Evolutionary conservation across 768 basidiomycete genomes (phyloP), one percentile per base, ranked within the genome.

Genomic region (Ramaria rubella): DNA sequence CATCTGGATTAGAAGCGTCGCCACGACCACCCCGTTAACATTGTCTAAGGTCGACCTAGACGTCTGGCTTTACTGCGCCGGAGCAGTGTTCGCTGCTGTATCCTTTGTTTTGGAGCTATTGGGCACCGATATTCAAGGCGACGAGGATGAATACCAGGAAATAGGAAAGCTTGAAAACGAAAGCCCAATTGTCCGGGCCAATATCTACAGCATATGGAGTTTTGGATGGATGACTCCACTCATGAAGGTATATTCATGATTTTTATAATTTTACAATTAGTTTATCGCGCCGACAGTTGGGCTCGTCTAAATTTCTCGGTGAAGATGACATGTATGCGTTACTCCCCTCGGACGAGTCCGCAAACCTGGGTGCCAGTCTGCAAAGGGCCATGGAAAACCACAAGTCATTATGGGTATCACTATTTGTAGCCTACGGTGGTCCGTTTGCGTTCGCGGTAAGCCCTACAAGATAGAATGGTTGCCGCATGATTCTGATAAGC

Each of bases 181-280:
- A 64, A 87, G 74, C 64, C 93, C 93, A 0, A 70, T 85, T 1
- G 63, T 86, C 17, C 85, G 81, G 0, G 88, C 93, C 17, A 94
- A 91, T 66, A 72, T 92, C 21, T 94, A 83, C 67, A 90, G 87
- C 63, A 75, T 80, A 36, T 91, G 86, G 78, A 85, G 83, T 1
- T 98, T 97, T 65, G 71, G 75, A 0, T 98, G 93, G 93, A 80
- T 97, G 75, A 90, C 89, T 1, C 79, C 79, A 0, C 77, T 93
- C 17, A 79, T 94, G 82, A 76, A 73, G 49, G 58, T 59, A 46
- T 27, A 31, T 45, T 24, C 23, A 1, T 15, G 3, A 3, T 45
- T 38, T 34, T 11, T 36, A 23, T 30, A 23, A 8, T 26, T 8
- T 26, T 36, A 55, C 21, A 52, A 60, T 58, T 24, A 23, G 4